Percentiles rank a stretch among this genome's conserved stretches.
Evolutionary conservation across 176 grass and related monocot species (phyloP).

Genomic region (Typha latifolia): DNA sequence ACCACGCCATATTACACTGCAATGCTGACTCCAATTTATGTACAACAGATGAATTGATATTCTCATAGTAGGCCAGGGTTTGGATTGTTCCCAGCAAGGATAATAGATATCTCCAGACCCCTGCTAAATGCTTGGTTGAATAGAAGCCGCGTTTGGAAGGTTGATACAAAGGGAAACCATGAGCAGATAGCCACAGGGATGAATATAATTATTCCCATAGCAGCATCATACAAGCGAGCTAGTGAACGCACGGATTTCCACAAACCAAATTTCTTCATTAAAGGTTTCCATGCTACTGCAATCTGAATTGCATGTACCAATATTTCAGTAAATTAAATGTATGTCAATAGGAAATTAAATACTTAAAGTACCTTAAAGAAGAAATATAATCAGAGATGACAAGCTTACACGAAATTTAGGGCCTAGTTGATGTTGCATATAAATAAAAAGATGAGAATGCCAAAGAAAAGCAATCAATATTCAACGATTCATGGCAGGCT

Average conservation of each 20-base stretch:
- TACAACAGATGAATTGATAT: neutral
- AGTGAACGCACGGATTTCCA: constrained; percentile 59
- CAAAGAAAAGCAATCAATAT: no score
- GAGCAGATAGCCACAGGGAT: constrained; percentile 59
- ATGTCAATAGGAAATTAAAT: neutral
- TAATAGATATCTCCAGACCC: constrained; percentile 92
- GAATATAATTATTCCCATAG: constrained; percentile 64
- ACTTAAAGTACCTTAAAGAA: no score
- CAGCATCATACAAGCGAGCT: constrained; percentile 64
- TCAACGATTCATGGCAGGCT: no score
- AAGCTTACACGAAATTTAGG: no score
- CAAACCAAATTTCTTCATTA: constrained; percentile 44
- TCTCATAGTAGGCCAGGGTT: constrained; percentile 29
- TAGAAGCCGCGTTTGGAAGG: constrained; percentile 86
- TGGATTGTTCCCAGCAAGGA: constrained; percentile 86
- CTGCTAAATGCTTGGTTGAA: constrained; percentile 94
- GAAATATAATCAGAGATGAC: no score
- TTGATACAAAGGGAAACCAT: constrained; percentile 79
- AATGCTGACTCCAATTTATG: constrained; percentile 1
- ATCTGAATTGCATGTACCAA: constrained; percentile 28
- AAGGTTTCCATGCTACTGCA: constrained; percentile 64
- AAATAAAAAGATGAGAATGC: no score
- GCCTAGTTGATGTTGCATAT: no score
- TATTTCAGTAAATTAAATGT: neutral
- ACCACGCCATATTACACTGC: no score